Evolutionary conservation across 495 filamentous ascomycete species (phyloP), one percentile per base, ranked within the genome.

Genomic region (Penicillium salamii): DNA sequence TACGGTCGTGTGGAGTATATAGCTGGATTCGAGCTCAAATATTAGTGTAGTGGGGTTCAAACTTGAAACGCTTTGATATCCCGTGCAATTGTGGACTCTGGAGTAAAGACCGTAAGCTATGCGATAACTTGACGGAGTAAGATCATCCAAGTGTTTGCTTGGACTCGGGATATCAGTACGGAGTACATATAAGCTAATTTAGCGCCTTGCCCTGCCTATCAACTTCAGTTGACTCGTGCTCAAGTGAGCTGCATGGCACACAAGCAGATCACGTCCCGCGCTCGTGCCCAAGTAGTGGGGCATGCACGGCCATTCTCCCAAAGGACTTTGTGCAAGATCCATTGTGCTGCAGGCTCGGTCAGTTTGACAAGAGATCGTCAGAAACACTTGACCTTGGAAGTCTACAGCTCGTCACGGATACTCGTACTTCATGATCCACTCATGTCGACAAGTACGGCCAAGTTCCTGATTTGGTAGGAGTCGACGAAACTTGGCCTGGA

Each of bases 281-380:
- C 47, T 42, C 36, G 39, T 50, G 39, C 46, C 46, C 46, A 48
- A 48, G 35, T 5, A 40, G 46, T 48, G 46, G 46, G 46, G 46
- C 46, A 39, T 48, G 46, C 46, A 48, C 46, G 35, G 17, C 26
- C 24, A 15, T 48, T 48, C 46, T 48, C 46, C 46, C 46, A 48
- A 48, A 23, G 18, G n/a, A 39, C 24, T 31, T 38, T 23, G 12
- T 3, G 9, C 20, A 26, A 3, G 13, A 29, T 28, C 44, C 46
- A 48, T 40, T 40, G 26, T 48, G 35, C 18, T 48, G 46, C 46
- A 39, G 18, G n/a, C 13, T 35, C 28, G 17, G 13, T 48, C 35
- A 7, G 8, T 11, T 32, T 48, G 26, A 40, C 26, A 48, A 40
- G 36, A 7, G 35, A 40, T 48, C 46, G 19, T 21, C 46, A 26